Percentiles rank a stretch among this genome's conserved stretches.
These are phyloP conservation scores for Strigomonas galati DNA, from an alignment of 208 protist species.

Conservation along the genomic window DNA sequence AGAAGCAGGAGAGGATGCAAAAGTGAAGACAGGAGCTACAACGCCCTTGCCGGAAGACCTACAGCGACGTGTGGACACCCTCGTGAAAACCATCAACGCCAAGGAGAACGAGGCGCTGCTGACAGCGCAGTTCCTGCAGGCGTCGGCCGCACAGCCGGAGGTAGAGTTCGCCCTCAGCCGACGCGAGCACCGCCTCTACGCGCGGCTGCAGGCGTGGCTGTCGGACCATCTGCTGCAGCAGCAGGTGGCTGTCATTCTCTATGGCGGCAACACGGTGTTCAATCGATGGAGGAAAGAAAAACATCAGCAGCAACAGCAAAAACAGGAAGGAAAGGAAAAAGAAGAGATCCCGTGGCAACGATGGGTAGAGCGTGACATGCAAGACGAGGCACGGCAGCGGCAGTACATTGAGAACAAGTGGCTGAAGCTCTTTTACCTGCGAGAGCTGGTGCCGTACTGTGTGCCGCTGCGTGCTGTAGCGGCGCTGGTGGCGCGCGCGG, in stretches of 20 bases:
- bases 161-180: slow-evolving; percentile 63
- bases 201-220: slow-evolving; percentile 50
- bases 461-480: slow-evolving; percentile 42
- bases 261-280: slow-evolving; percentile 29
- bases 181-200: slow-evolving; percentile 36
- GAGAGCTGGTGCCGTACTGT: slow-evolving; percentile 49
- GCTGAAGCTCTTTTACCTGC: slow-evolving; percentile 61
- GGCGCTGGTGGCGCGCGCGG: slow-evolving; percentile 23
- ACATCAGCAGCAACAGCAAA: not conserved
- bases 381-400: slow-evolving; percentile 24
- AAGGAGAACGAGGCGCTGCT: slow-evolving; percentile 42
- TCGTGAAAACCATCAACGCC: slow-evolving; percentile 56
- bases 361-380: slow-evolving; percentile 8
- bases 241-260: slow-evolving; percentile 56
- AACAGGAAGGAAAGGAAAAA: not conserved
- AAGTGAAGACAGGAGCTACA: not conserved
- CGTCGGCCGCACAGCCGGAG: slow-evolving; percentile 45
- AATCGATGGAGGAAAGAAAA: not conserved
- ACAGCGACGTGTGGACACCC: slow-evolving; percentile 28
- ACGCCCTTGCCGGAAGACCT: slow-evolving; percentile 22
- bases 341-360: not conserved
- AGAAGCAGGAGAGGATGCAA: not conserved
- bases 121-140: slow-evolving; percentile 58
- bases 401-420: slow-evolving; percentile 45
- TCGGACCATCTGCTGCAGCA: slow-evolving; percentile 34